These are phyloP conservation scores for Tarenaya hassleriana DNA, from an alignment of 345 rosid genomes.

Conservation along the genomic window DNA sequence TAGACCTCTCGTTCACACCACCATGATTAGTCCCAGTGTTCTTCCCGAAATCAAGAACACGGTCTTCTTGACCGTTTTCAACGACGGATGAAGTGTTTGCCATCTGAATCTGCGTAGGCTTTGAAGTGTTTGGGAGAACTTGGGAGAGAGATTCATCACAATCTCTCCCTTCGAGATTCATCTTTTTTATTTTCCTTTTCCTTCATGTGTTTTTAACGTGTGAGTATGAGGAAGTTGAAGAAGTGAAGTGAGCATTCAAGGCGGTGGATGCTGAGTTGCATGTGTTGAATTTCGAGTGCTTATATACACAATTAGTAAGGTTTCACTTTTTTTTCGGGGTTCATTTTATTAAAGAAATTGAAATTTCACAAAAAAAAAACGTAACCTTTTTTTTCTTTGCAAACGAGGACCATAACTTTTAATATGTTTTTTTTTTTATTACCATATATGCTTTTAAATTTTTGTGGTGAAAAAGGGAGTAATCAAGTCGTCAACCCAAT, in stretches of 20 bases:
- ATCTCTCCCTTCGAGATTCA: constrained; percentile 24
- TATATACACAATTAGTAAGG: constrained; percentile 33
- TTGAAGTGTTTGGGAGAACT: constrained; percentile 98
- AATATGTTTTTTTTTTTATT: too few relatives aligned
- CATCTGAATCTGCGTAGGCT: constrained; percentile 28
- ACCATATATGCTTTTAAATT: too few relatives aligned
- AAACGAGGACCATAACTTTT: too few relatives aligned
- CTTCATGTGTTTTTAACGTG: background rate
- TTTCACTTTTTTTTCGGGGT: constrained; percentile 23
- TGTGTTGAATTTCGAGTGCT: constrained; percentile 10
- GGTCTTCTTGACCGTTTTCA: background rate
- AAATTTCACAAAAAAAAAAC: too few relatives aligned
- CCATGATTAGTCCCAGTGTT: constrained; percentile 7
- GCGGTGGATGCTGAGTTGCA: constrained; percentile 31
- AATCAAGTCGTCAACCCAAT: too few relatives aligned
- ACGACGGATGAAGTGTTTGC: constrained; percentile 9
- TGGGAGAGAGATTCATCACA: constrained; percentile 30
- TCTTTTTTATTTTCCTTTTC: constrained; percentile 16
- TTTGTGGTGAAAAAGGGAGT: too few relatives aligned
- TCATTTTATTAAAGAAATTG: too few relatives aligned
- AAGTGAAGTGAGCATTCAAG: constrained; percentile 28
- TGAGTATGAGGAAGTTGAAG: background rate
- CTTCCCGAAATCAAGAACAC: too few relatives aligned
- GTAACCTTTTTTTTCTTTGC: too few relatives aligned
- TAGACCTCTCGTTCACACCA: constrained; percentile 36